Evolutionary conservation across 371 early-diverging fungal genomes (phyloP).

Genomic region (Phascolomyces articulosus): DNA sequence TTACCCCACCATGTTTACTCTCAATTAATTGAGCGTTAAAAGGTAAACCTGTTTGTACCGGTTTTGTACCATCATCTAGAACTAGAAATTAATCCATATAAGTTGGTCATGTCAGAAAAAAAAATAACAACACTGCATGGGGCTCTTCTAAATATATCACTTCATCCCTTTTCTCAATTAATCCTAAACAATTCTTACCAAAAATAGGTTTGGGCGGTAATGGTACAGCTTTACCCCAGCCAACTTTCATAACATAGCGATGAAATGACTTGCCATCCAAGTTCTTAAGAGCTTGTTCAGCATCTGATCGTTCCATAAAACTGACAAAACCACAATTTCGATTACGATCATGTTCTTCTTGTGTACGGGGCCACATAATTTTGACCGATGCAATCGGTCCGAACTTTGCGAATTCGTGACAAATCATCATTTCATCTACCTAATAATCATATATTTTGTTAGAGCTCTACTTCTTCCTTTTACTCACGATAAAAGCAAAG

Average conservation of each 20-base stretch:
- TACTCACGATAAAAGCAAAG: no score
- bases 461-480: no score
- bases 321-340: conserved; percentile 90
- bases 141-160: no score
- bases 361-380: conserved; percentile 94
- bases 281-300: conserved; percentile 70
- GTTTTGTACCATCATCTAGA: conserved; percentile 33
- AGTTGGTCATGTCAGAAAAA: background rate
- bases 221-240: conserved; percentile 91
- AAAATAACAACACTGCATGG: no score
- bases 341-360: conserved; percentile 79
- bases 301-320: conserved; percentile 84
- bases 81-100: conserved; percentile 19
- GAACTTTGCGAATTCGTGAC: conserved; percentile 76
- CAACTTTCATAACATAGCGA: conserved; percentile 71
- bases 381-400: conserved; percentile 94
- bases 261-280: conserved; percentile 77
- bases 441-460: conserved; percentile 7
- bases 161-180: background rate
- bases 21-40: conserved; percentile 69
- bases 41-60: conserved; percentile 58
- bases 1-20: conserved; percentile 23
- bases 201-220: conserved; percentile 81
- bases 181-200: conserved; percentile 49
- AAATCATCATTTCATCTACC: conserved; percentile 73